phyloP scores from a whole-genome alignment of 2,329 filamentous ascomycete species.

The Aspergillus amoenus region DNA sequence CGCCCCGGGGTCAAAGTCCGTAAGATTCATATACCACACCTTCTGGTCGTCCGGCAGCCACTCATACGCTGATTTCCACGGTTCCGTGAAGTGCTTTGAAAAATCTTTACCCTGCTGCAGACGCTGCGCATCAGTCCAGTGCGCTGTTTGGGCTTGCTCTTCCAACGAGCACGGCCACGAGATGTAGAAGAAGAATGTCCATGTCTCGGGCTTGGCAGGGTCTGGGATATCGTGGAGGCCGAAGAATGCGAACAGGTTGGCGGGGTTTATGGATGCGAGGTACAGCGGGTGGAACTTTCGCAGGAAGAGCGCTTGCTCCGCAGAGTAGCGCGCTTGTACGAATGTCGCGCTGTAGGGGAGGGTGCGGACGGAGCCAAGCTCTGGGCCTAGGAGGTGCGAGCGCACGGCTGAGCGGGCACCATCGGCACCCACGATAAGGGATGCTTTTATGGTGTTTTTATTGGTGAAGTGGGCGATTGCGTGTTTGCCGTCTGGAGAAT shows the following conservation, averaged over 20 bases:
- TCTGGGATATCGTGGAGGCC: constrained; percentile 32
- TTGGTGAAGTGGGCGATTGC: constrained; percentile 21
- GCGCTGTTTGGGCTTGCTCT: constrained; percentile 33
- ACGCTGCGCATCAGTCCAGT: constrained; percentile 17
- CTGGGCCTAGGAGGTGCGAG: constrained; percentile 29
- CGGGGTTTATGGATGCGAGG: constrained; percentile 45
- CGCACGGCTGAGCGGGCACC: constrained; percentile 26
- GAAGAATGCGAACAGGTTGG: constrained; percentile 47
- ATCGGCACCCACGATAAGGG: constrained; percentile 26
- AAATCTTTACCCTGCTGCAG: constrained; percentile 41
- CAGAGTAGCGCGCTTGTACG: constrained; percentile 43
- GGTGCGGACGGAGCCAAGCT: constrained; percentile 32
- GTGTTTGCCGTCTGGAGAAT: constrained; percentile 14
- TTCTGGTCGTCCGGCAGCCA: constrained; percentile 21
- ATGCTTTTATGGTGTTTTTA: constrained; percentile 17
- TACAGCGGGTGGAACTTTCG: constrained; percentile 48
- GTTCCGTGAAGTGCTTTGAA: constrained; percentile 41
- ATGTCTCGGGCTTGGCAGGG: constrained; percentile 26
- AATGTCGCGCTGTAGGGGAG: constrained; percentile 49
- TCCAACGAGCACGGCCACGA: constrained; percentile 43
- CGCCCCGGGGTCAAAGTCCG: constrained; percentile 17
- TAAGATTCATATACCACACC: constrained; percentile 19
- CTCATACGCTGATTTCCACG: constrained; percentile 39
- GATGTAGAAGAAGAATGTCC: constrained; percentile 48
- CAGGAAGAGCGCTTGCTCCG: constrained; percentile 44